Conservation (phyloP, 2,329 filamentous ascomycete species). For the Penicillium sp. region DNA sequence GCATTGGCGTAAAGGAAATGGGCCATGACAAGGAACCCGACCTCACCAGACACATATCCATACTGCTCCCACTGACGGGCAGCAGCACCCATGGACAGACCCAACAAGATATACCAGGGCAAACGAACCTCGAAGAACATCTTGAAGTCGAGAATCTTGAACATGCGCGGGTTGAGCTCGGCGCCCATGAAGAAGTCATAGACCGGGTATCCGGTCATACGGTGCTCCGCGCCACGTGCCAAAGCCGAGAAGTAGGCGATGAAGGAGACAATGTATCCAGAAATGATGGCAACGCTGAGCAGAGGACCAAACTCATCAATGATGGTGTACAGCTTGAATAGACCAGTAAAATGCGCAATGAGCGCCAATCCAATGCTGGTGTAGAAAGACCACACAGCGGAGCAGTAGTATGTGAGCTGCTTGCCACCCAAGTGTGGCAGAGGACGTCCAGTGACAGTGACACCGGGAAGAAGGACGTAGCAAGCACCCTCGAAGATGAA, state of each 20-base stretch:
- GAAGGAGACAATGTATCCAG: conserved; percentile 77
- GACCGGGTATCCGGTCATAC: conserved; percentile 78
- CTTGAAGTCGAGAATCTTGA: conserved; percentile 81
- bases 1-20: conserved; percentile 91
- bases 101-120: conserved; percentile 86
- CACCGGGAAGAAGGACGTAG: conserved; percentile 82
- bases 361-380: conserved; percentile 69
- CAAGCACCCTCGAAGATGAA: conserved; percentile 77
- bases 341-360: conserved; percentile 72
- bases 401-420: conserved; percentile 93
- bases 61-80: conserved; percentile 79
- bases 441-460: conserved; percentile 84
- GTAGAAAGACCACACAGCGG: conserved; percentile 82
- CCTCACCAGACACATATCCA: conserved; percentile 82
- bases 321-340: conserved; percentile 86
- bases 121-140: conserved; percentile 95
- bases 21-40: conserved; percentile 78
- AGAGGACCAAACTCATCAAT: conserved; percentile 94
- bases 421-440: conserved; percentile 76
- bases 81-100: conserved; percentile 70
- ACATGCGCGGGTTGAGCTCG: conserved; percentile 81
- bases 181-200: conserved; percentile 93
- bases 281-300: conserved; percentile 87
- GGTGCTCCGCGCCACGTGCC: conserved; percentile 74
- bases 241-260: conserved; percentile 84